Conservation (phyloP, 306 rosid genomes). For the Alnus glutinosa region DNA sequence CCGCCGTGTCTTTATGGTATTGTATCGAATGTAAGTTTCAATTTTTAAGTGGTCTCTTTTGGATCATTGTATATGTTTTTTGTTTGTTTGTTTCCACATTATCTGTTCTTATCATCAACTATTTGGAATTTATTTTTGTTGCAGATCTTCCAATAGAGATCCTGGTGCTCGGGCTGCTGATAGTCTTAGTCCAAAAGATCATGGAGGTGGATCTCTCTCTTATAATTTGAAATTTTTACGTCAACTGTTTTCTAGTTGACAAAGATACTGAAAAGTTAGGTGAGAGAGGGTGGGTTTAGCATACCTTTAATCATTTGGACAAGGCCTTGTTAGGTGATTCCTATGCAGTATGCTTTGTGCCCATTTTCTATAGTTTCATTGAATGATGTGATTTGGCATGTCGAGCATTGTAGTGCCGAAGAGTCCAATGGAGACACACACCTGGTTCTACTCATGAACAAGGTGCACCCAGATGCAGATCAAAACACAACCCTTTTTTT, state of each 20-base stretch:
- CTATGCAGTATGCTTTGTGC: not conserved
- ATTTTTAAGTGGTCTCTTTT: slow-evolving; percentile 11
- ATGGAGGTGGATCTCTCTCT: slow-evolving; percentile 65
- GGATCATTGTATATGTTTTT: not conserved
- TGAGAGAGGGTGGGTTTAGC: not conserved
- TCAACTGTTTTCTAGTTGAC: not conserved
- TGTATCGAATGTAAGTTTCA: slow-evolving; percentile 87
- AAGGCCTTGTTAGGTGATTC: not conserved
- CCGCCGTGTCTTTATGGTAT: slow-evolving; percentile 88
- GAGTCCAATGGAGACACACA: not conserved
- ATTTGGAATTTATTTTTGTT: slow-evolving; percentile 16
- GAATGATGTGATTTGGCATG: not conserved
- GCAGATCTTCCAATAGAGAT: slow-evolving; percentile 89
- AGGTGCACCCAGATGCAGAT: not conserved
- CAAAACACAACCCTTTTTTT: not conserved
- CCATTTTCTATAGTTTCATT: not conserved
- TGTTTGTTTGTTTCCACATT: not conserved
- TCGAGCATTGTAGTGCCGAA: not conserved
- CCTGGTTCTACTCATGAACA: not conserved
- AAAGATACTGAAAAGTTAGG: not conserved
- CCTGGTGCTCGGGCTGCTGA: slow-evolving; percentile 78
- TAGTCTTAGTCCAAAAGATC: slow-evolving; percentile 71
- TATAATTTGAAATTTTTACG: slow-evolving; percentile 18
- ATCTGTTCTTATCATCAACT: slow-evolving; percentile 10
- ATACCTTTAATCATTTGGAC: not conserved